phyloP scores from a whole-genome alignment of 192 early-diverging fungal genomes.

The Mortierella hygrophila region DNA sequence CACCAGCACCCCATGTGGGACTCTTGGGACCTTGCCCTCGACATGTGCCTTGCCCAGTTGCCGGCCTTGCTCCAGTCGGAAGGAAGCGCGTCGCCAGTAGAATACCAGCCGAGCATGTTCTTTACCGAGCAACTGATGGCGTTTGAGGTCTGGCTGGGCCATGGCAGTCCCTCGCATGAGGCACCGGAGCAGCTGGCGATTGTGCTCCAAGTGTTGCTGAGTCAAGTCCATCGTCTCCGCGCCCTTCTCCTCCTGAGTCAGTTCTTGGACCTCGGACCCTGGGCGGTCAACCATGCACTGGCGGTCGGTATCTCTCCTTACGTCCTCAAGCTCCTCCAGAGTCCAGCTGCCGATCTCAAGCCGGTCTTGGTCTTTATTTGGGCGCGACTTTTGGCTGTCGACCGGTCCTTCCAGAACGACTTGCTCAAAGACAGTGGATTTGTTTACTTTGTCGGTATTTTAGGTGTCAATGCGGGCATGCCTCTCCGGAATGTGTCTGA shows the following conservation, averaged over 20 bases:
- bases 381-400: conserved; percentile 96
- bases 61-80: conserved; percentile 77
- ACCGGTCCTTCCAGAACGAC: conserved; percentile 89
- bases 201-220: conserved; percentile 95
- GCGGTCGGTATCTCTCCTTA: conserved; percentile 98
- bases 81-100: conserved; percentile 53
- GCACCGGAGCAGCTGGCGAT: conserved; percentile 95
- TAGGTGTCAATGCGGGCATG: conserved; percentile 80
- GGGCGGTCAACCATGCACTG: conserved; percentile 94
- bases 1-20: conserved; percentile 98
- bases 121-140: conserved; percentile 98
- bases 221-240: conserved; percentile 93
- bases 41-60: conserved; percentile 92
- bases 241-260: conserved; percentile 92
- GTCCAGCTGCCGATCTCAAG: conserved; percentile 92
- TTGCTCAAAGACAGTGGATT: conserved; percentile 92
- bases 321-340: conserved; percentile 93
- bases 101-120: conserved; percentile 88
- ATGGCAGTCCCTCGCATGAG: conserved; percentile 82
- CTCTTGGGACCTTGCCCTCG: conserved; percentile 94
- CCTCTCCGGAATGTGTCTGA: conserved; percentile 84
- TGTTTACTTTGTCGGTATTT: conserved; percentile 92
- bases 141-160: conserved; percentile 95
- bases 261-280: conserved; percentile 92
- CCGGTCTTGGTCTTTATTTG: conserved; percentile 97